Evolutionary conservation across 257 asterid species (phyloP).

Genomic region (Ilex aquifolium): DNA sequence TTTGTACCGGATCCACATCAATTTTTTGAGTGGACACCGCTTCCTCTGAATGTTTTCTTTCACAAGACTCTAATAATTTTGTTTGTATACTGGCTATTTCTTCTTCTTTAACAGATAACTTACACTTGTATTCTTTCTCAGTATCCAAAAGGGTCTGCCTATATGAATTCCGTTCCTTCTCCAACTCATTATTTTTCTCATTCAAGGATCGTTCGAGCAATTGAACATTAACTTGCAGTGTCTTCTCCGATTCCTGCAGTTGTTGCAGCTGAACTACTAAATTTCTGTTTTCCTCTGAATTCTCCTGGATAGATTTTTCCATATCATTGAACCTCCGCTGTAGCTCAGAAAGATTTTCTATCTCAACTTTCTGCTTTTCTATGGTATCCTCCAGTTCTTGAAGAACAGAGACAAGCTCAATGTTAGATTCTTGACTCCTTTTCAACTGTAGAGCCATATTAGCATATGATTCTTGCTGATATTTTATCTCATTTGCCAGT

Average conservation of each 20-base stretch:
- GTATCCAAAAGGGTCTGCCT: constrained; percentile 23
- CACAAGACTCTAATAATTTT: constrained; percentile 16
- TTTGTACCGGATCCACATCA: constrained; percentile 30
- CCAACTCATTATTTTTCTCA: constrained; percentile 38
- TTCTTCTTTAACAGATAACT: constrained; percentile 42
- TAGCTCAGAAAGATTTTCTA: constrained; percentile 51
- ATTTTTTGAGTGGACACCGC: constrained; percentile 14
- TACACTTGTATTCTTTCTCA: constrained; percentile 33
- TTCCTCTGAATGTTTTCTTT: constrained; percentile 14
- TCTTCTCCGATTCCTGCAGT: constrained; percentile 46
- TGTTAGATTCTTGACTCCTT: constrained; percentile 79
- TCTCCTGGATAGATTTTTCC: constrained; percentile 19
- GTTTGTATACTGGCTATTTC: constrained; percentile 42
- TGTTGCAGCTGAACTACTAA: constrained; percentile 31
- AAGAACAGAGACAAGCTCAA: constrained; percentile 75
- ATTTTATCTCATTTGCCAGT: constrained; percentile 57
- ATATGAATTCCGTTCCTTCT: constrained; percentile 33
- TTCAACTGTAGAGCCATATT: constrained; percentile 57
- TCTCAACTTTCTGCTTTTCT: constrained; percentile 68
- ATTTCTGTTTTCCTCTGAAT: constrained; percentile 26
- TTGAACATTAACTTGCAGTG: constrained; percentile 29
- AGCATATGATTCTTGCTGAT: constrained; percentile 53
- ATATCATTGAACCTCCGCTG: constrained; percentile 16
- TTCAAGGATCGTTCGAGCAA: constrained; percentile 36
- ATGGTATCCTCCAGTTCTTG: constrained; percentile 80